A percentile compares a stretch with the other conserved stretches of the same genome.
These are phyloP conservation scores for Colletotrichum sp. DNA, from an alignment of 2,329 filamentous ascomycete genomes.

Conservation along the genomic window DNA sequence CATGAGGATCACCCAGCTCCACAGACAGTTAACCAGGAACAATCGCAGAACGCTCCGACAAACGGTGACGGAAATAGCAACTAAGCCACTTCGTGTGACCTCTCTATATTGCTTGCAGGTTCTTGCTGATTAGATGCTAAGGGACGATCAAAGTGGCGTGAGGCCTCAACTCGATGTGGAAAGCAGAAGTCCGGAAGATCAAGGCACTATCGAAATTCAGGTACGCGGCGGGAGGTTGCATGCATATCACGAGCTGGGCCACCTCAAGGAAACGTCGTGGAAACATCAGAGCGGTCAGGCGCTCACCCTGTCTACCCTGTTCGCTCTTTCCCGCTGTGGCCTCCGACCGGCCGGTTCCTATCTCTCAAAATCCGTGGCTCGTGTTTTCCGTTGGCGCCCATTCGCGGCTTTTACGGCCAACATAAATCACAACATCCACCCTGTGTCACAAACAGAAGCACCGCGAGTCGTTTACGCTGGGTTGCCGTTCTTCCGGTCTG, in stretches of 20 bases:
- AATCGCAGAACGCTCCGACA: not conserved
- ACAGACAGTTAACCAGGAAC: not conserved
- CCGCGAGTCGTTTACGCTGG: not conserved
- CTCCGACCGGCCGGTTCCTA: not conserved
- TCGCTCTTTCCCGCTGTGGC: not conserved
- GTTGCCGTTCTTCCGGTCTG: constrained; percentile 2
- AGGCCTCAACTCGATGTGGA: not conserved
- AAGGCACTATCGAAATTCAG: not conserved
- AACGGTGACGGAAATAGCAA: not conserved
- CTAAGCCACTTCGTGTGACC: not conserved
- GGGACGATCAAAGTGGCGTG: not conserved
- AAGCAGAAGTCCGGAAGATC: not conserved
- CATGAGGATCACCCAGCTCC: not conserved
- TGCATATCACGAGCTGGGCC: not conserved
- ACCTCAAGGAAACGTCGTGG: not conserved
- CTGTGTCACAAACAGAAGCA: not conserved
- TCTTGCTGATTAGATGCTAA: not conserved
- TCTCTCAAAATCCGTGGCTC: not conserved
- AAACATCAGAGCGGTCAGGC: not conserved
- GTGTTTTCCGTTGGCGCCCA: not conserved
- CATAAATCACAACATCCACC: not conserved
- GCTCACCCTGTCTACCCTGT: not conserved
- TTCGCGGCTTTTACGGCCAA: not conserved
- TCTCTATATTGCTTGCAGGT: not conserved
- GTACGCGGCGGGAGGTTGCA: not conserved